Base-by-base conservation (phyloP, 2,329 filamentous ascomycete genomes). In the Aspergillus sp. region DNA sequence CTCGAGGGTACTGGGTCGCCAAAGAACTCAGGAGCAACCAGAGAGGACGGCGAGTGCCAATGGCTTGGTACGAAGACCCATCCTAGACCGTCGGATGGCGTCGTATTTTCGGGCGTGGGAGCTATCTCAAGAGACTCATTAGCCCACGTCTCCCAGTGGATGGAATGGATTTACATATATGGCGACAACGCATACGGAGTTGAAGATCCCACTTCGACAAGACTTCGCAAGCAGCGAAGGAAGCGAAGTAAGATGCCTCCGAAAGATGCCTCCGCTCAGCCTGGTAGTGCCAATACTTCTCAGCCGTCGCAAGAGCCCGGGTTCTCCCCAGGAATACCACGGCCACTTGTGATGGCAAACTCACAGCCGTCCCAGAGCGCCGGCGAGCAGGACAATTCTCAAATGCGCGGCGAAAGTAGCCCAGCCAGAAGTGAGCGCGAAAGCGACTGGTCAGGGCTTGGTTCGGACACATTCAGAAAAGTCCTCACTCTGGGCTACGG, bases 161-260 rank as follows among this genome's bases (percentile, higher is more conserved):
- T 91, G 70, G 83, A 93, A 56, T 82, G 84, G 49, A 70, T 95
- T 2, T 93, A 91, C 57, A 78, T 71, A 17, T 85, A 86, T 68
- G 89, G 88, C 2, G 78, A 84, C 32, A 72, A 82, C 49, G 79
- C 89, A 2, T 96, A 94, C 53, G 89, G 88, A 3, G 74, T 95
- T 5, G 82, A 93, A 22, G 86, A 85, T 43, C 82, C 86, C 10
- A 74, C 72, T 2, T 80, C 82, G 1, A 70, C 71, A 37, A 72
- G 81, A 19, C 68, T 70, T 29, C 58, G 51, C 46, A 58, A 52
- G 47, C 58, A 50, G 35, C 44, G 44, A 35, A 44, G 44, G 29
- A 45, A 44, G 31, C 51, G 51, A 29, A 45, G 35, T 16, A 48
- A 39, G 10, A 39, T 35, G 17, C 28, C 32, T 27, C 37, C 37